A percentile compares a stretch with the other conserved stretches of the same genome.
Evolutionary conservation across 1,139 yeast genomes (phyloP).

Genomic region (Sugiyamaella xylanicola): DNA sequence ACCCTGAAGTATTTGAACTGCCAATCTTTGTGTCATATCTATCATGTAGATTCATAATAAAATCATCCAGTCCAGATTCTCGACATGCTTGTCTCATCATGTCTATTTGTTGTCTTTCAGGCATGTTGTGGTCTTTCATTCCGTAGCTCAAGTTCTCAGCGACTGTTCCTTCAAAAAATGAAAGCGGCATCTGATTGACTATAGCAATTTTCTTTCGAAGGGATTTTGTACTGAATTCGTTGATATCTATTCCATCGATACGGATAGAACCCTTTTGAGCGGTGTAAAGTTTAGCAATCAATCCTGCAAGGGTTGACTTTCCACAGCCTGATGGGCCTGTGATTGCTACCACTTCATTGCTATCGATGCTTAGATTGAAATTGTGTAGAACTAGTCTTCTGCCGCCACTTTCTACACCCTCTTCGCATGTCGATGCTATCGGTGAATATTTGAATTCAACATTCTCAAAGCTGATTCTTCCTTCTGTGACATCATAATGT

Average conservation of each 20-base stretch:
- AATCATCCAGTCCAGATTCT: constrained; percentile 41
- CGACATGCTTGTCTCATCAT: constrained; percentile 31
- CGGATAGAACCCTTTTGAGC: constrained; percentile 60
- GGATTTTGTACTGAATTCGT: constrained; percentile 59
- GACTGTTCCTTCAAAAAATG: constrained; percentile 72
- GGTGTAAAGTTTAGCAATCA: constrained; percentile 64
- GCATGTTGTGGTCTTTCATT: constrained; percentile 18
- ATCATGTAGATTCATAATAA: constrained; percentile 38
- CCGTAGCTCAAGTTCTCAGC: constrained; percentile 78
- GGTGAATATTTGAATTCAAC: constrained; percentile 52
- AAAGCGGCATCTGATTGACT: constrained; percentile 82
- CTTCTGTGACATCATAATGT: constrained; percentile 13
- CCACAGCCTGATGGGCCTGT: constrained; percentile 94
- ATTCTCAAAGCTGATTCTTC: constrained; percentile 47
- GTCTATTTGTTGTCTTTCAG: constrained; percentile 43
- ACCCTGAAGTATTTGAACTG: constrained; percentile 37
- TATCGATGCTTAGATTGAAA: constrained; percentile 49
- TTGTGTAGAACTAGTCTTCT: constrained; percentile 26
- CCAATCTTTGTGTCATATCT: constrained; percentile 55
- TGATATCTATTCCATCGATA: constrained; percentile 64
- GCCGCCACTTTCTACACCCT: constrained; percentile 15
- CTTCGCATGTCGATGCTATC: neutral
- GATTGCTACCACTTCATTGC: constrained; percentile 75
- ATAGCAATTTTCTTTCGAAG: constrained; percentile 70
- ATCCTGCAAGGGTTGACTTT: constrained; percentile 74